Base-by-base conservation (phyloP, 2,329 filamentous ascomycete genomes). In the Colletotrichum shisoi region DNA sequence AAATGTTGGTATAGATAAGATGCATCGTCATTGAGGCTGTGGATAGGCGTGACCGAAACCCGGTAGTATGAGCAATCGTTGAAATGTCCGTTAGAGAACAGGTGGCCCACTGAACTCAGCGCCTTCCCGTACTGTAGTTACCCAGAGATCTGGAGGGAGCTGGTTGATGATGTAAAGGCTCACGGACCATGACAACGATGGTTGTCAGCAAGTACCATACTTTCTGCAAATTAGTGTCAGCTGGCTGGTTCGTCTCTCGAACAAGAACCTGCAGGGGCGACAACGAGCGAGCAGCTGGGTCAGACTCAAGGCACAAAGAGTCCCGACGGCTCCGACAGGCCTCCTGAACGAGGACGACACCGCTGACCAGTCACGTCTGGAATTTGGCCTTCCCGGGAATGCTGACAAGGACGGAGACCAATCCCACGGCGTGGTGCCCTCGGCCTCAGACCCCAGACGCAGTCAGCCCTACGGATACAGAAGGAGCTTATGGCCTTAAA, bases 381-480 rank as follows among this genome's bases (percentile, higher is more conserved):
- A 31, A 59, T 54, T 42, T 39, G 64, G 39, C 42, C 48, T 49
- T 49, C 40, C 12, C 11, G 42, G 61, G 34, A 39, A 27, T 49
- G 37, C n/a, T 53, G 52, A 51, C 27, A 42, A 24, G 61, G 44
- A 54, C 61, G 53, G 64, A 67, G 54, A 59, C 64, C 60, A 59
- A 64, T 64, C 40, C 64, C 48, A 37, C 42, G 13, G 49, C 42
- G 24, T 34, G 37, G 37, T 63, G 39, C 53, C 54, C 24, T 63
- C 7, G 7, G 7, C 31, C 31, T 34, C 8, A 8, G 64, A 37
- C 57, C 59, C 48, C 42, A 39, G 53, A 54, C 51, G 54, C 61
- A 59, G 60, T 67, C 64, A 67, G 64, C 64, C 64, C 64, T 67
- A 67, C 48, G 24, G 42, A 57, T 67, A 67, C 48, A 34, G 42